A percentile compares a stretch with the other conserved stretches of the same genome.
phyloP scores from a whole-genome alignment of 495 filamentous ascomycete genomes.

The Talaromyces adpressus region DNA sequence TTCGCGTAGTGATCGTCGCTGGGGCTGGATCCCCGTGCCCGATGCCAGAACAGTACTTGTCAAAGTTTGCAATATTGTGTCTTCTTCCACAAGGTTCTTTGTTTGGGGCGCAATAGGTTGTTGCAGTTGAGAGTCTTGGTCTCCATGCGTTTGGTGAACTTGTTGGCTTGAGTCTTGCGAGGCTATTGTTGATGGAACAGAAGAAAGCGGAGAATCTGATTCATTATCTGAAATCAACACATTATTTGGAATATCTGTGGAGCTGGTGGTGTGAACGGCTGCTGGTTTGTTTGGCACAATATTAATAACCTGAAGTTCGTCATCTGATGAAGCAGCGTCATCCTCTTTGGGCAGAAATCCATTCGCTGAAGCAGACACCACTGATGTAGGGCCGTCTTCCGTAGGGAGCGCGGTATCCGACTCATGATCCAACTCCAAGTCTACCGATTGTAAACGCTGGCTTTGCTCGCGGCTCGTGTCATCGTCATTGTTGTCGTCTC shows the following conservation, averaged over 20 bases:
- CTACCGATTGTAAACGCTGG: neutral
- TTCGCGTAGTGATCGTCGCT: conserved; percentile 47
- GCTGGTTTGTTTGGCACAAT: neutral
- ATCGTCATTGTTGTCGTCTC: neutral
- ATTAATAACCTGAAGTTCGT: conserved; percentile 2
- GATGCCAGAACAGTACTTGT: conserved; percentile 12
- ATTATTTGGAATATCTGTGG: neutral
- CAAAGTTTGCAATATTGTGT: neutral
- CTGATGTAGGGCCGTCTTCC: neutral
- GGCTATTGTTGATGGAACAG: conserved; percentile 26
- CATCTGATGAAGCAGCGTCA: neutral
- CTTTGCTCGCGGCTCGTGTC: neutral
- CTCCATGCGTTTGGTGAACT: neutral
- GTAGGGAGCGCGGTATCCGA: neutral
- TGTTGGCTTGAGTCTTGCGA: neutral
- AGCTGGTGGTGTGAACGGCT: neutral
- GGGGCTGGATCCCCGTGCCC: conserved; percentile 26
- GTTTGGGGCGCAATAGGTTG: neutral
- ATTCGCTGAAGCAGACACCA: neutral
- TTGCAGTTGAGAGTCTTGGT: neutral
- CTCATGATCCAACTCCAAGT: neutral
- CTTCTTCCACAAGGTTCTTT: neutral
- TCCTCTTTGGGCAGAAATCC: neutral
- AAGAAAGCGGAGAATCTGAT: conserved; percentile 35
- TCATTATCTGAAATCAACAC: conserved; percentile 1